Conservation (phyloP, 257 asterid genomes). For the Salvia rosmarinus region DNA sequence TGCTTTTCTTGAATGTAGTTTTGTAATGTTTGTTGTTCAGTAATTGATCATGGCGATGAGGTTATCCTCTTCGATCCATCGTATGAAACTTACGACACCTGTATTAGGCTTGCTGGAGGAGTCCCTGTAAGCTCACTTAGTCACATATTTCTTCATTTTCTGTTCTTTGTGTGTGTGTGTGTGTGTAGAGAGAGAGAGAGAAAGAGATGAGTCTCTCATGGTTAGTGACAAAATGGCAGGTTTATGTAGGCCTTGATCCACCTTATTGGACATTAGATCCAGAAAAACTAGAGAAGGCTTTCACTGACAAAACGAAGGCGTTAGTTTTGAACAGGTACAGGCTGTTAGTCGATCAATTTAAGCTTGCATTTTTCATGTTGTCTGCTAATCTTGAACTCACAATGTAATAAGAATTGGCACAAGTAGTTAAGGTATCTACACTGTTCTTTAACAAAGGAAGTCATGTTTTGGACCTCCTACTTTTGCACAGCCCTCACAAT, state of each 20-base stretch:
- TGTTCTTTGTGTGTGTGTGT: background rate
- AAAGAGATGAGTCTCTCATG: slow-evolving; percentile 7
- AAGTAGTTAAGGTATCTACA: background rate
- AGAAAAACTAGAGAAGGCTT: slow-evolving; percentile 57
- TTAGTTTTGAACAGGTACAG: slow-evolving; percentile 80
- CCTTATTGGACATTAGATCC: slow-evolving; percentile 73
- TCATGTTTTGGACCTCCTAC: slow-evolving; percentile 33
- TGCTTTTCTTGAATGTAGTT: background rate
- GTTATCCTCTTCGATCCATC: slow-evolving; percentile 85
- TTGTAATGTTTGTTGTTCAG: slow-evolving; percentile 41
- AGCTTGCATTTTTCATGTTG: background rate
- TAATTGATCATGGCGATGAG: slow-evolving; percentile 80
- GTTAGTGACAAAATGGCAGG: slow-evolving; percentile 48
- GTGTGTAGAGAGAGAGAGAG: slow-evolving; percentile 1
- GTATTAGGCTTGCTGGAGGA: slow-evolving; percentile 91
- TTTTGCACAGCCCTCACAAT: slow-evolving; percentile 86
- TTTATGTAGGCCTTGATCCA: slow-evolving; percentile 81
- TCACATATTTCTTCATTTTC: background rate
- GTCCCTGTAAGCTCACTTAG: slow-evolving; percentile 64
- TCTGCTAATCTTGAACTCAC: slow-evolving; percentile 15
- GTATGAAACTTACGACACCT: slow-evolving; percentile 78
- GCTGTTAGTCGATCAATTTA: background rate
- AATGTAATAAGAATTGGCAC: background rate
- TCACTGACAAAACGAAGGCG: slow-evolving; percentile 74
- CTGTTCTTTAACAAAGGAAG: background rate